A percentile compares a stretch with the other conserved stretches of the same genome.
These are phyloP conservation scores for Candida hispaniensis DNA, from an alignment of 805 yeast species.

Conservation along the genomic window DNA sequence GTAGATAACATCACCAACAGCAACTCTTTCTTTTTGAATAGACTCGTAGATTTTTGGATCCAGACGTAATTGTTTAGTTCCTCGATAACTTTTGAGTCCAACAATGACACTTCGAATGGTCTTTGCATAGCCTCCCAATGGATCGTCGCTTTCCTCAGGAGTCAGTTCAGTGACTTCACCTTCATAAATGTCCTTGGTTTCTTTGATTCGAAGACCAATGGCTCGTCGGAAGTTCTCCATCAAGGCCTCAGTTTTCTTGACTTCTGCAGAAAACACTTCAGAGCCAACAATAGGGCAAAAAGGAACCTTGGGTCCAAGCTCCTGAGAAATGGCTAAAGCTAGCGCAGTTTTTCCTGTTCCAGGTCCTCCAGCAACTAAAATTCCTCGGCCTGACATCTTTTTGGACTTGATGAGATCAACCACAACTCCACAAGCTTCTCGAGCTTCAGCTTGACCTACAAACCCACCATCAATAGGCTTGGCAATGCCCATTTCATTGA, in stretches of 20 bases:
- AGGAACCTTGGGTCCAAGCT: conserved; percentile 93
- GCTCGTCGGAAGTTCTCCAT: conserved; percentile 97
- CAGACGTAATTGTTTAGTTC: conserved; percentile 77
- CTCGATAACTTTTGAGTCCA: conserved; percentile 85
- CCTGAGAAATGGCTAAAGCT: conserved; percentile 92
- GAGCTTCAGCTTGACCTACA: conserved; percentile 62
- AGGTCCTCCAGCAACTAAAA: conserved; percentile 92
- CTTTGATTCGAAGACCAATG: conserved; percentile 90
- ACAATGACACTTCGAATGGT: conserved; percentile 90
- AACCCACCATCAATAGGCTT: conserved; percentile 80
- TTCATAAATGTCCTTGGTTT: conserved; percentile 94
- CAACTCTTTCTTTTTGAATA: conserved; percentile 86
- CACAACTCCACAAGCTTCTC: conserved; percentile 82
- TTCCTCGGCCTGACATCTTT: conserved; percentile 93
- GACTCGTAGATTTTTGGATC: conserved; percentile 91
- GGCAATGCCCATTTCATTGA: conserved; percentile 83
- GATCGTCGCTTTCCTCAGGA: conserved; percentile 94
- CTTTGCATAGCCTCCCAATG: conserved; percentile 95
- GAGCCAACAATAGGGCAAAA: conserved; percentile 95
- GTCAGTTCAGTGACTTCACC: conserved; percentile 95
- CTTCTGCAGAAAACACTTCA: conserved; percentile 91
- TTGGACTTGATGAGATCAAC: conserved; percentile 88
- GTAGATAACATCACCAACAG: conserved; percentile 93
- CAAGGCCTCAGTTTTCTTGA: conserved; percentile 89
- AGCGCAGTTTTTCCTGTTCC: conserved; percentile 98